Percentiles rank a stretch among this genome's conserved stretches.
phyloP scores from a whole-genome alignment of 2,329 filamentous ascomycete species.

The Exophiala bonariae region DNA sequence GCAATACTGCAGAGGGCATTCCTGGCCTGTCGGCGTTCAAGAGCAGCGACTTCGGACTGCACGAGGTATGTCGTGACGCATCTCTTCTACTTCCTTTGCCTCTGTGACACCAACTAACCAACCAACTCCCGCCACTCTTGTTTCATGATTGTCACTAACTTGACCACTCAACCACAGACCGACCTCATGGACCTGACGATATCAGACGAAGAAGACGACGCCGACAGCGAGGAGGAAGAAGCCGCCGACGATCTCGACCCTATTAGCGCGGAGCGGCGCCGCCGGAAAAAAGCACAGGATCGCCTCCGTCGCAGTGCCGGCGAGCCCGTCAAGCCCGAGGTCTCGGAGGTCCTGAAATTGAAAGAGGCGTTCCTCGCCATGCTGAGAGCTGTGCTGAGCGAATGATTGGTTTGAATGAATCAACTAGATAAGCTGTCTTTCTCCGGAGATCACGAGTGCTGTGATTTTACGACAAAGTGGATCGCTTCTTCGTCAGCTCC shows the following conservation, averaged over 20 bases:
- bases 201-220: conserved; percentile 68
- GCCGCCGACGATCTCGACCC: conserved; percentile 80
- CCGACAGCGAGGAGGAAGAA: conserved; percentile 63
- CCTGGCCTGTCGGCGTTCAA: conserved; percentile 64
- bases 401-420: too few species aligned
- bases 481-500: too few species aligned
- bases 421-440: too few species aligned
- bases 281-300: conserved; percentile 75
- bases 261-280: conserved; percentile 79
- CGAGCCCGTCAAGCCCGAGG: conserved; percentile 76
- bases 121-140: too few species aligned
- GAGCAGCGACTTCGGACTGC: conserved; percentile 84
- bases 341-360: conserved; percentile 78
- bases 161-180: conserved; percentile 38
- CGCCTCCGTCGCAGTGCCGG: conserved; percentile 76
- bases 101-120: too few species aligned
- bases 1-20: conserved; percentile 48
- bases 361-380: conserved; percentile 78
- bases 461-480: too few species aligned
- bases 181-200: conserved; percentile 86
- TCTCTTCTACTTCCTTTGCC: too few species aligned
- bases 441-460: too few species aligned
- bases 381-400: conserved; percentile 77
- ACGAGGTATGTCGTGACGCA: conserved; percentile 70
- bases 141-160: too few species aligned